These are phyloP conservation scores for Teratosphaeria zuluensis DNA, from an alignment of 2,329 filamentous ascomycete species.

Conservation along the genomic window DNA sequence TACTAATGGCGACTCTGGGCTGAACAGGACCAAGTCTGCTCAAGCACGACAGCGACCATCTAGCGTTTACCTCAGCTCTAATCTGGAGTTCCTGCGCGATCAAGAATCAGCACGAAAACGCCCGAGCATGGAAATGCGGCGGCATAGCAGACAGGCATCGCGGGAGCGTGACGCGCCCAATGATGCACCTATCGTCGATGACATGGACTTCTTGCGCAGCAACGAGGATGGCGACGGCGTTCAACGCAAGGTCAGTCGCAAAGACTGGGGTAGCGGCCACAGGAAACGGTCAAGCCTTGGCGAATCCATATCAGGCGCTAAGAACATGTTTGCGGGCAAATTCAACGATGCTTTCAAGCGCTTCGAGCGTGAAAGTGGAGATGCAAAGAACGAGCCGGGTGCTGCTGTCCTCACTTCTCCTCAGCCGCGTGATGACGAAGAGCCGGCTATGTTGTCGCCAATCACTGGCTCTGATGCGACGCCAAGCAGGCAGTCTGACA, in stretches of 20 bases:
- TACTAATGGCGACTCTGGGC: slow-evolving; percentile 40
- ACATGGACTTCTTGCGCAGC: slow-evolving; percentile 71
- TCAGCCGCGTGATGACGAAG: slow-evolving; percentile 7
- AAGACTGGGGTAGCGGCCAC: slow-evolving; percentile 46
- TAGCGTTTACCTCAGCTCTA: slow-evolving; percentile 75
- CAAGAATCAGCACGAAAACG: slow-evolving; percentile 42
- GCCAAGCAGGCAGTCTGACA: slow-evolving; percentile 37
- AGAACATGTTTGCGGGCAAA: slow-evolving; percentile 73
- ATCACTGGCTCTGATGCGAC: slow-evolving; percentile 64
- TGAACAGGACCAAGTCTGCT: slow-evolving; percentile 53
- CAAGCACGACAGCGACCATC: slow-evolving; percentile 60
- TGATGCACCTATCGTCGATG: slow-evolving; percentile 63
- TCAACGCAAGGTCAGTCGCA: slow-evolving; percentile 42
- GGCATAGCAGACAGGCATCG: slow-evolving; percentile 21
- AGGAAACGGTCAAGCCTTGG: slow-evolving; percentile 62
- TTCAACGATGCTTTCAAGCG: slow-evolving; percentile 91
- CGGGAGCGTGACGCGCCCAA: slow-evolving; percentile 33
- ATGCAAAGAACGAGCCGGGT: slow-evolving; percentile 1
- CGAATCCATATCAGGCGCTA: slow-evolving; percentile 46
- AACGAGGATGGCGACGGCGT: slow-evolving; percentile 54
- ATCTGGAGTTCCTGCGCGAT: slow-evolving; percentile 72
- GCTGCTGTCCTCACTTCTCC: not conserved
- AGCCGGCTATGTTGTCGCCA: slow-evolving; percentile 46
- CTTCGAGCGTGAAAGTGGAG: slow-evolving; percentile 51
- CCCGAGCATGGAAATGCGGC: slow-evolving; percentile 7